Conservation (phyloP, 148 eudicot species). For the Cornus florida region DNA sequence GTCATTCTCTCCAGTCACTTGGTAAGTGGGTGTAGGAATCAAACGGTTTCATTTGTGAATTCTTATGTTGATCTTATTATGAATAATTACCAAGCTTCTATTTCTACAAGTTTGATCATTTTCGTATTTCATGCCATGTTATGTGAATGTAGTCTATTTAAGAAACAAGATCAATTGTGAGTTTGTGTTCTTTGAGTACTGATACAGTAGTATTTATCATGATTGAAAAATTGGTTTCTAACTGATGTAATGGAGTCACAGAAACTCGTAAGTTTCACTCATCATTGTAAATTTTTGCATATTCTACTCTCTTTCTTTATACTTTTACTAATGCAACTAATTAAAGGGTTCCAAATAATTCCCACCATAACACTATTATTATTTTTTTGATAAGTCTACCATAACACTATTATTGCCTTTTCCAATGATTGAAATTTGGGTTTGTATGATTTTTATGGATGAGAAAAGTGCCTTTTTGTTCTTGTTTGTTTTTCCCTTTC, state of each 20-base stretch:
- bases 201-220: background rate
- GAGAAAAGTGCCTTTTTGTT: background rate
- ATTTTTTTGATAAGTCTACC: too few species aligned
- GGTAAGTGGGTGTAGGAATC: slow-evolving; percentile 26
- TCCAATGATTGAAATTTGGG: background rate
- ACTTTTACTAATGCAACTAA: background rate
- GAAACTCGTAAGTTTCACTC: background rate
- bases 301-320: background rate
- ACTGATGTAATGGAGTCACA: background rate
- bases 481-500: background rate
- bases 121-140: too few species aligned
- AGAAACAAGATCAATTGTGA: too few species aligned
- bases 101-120: too few species aligned
- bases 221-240: background rate
- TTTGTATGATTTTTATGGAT: background rate
- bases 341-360: background rate
- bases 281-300: background rate
- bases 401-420: background rate
- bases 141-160: too few species aligned
- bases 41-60: background rate
- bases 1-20: slow-evolving; percentile 81
- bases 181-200: too few species aligned
- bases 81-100: too few species aligned
- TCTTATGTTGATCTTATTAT: background rate
- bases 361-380: too few species aligned